Evolutionary conservation across 257 asterid genomes (phyloP).

Genomic region (Solanum ahanhuiri): DNA sequence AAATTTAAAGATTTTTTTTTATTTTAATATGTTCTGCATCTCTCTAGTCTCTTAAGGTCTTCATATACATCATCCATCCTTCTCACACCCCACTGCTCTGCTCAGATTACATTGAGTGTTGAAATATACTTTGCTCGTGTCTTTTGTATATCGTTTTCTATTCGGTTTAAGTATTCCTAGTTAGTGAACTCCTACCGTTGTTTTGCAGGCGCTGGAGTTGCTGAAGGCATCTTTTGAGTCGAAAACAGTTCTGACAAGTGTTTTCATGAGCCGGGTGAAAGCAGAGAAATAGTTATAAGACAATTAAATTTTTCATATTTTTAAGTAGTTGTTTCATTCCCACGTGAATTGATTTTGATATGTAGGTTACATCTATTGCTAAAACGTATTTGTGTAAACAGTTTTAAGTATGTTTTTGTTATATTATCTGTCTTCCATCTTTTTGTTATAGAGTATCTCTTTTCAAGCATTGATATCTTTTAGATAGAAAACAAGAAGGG

Average conservation of each 20-base stretch:
- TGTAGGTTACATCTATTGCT: neutral
- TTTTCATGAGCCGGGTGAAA: neutral
- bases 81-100: no score
- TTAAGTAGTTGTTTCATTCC: neutral
- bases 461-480: neutral
- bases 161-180: no score
- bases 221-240: slow-evolving; percentile 15
- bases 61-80: no score
- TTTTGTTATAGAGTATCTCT: neutral
- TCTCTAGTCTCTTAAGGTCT: neutral
- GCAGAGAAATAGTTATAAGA: neutral
- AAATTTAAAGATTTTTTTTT: neutral
- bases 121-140: neutral
- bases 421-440: neutral
- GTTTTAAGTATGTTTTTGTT: neutral
- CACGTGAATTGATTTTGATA: neutral
- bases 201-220: slow-evolving; percentile 21
- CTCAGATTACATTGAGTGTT: no score
- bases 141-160: neutral
- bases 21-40: neutral
- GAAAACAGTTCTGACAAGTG: neutral
- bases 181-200: neutral
- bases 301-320: neutral
- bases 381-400: neutral
- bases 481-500: no score